These are phyloP conservation scores for Gloeophyllum trabeum DNA, from an alignment of 768 basidiomycete genomes.

Conservation along the genomic window DNA sequence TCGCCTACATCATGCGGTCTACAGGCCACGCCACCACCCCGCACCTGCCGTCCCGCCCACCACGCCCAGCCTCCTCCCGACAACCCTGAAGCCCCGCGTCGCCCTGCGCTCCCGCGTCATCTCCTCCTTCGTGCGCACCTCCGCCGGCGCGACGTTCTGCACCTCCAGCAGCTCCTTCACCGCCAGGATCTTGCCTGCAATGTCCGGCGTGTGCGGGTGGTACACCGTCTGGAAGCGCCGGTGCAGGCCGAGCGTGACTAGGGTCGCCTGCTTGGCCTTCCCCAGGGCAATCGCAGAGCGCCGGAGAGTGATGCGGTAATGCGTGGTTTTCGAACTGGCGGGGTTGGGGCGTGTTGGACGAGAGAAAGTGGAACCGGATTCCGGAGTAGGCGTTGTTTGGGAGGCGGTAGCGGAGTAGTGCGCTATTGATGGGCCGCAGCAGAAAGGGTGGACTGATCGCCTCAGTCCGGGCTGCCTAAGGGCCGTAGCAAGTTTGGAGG, in stretches of 20 bases:
- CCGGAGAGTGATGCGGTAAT: constrained; percentile 83
- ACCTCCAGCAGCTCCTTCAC: constrained; percentile 90
- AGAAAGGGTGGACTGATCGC: not conserved
- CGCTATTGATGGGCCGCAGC: not conserved
- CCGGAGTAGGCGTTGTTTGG: constrained; percentile 1
- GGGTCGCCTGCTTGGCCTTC: constrained; percentile 55
- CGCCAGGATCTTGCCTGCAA: constrained; percentile 76
- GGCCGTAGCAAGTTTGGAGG: too few species aligned
- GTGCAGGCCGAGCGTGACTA: constrained; percentile 77
- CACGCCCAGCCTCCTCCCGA: too few species aligned
- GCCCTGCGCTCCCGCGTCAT: constrained; percentile 59
- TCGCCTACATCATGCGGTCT: too few species aligned
- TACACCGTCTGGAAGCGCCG: constrained; percentile 80
- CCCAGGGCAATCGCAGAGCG: constrained; percentile 84
- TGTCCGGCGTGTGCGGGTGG: constrained; percentile 57
- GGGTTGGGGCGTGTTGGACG: constrained; percentile 1
- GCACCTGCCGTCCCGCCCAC: too few species aligned
- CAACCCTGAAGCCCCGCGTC: constrained; percentile 56
- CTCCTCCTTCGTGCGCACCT: constrained; percentile 61
- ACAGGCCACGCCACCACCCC: too few species aligned
- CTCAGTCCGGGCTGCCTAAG: too few species aligned
- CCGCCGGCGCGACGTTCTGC: constrained; percentile 61
- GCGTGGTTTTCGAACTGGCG: constrained; percentile 34
- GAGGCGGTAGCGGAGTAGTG: not conserved
- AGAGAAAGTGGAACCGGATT: too few species aligned